A percentile compares a stretch with the other conserved stretches of the same genome.
Conservation (phyloP, 2,329 filamentous ascomycete species). For the Helotiales sp. region DNA sequence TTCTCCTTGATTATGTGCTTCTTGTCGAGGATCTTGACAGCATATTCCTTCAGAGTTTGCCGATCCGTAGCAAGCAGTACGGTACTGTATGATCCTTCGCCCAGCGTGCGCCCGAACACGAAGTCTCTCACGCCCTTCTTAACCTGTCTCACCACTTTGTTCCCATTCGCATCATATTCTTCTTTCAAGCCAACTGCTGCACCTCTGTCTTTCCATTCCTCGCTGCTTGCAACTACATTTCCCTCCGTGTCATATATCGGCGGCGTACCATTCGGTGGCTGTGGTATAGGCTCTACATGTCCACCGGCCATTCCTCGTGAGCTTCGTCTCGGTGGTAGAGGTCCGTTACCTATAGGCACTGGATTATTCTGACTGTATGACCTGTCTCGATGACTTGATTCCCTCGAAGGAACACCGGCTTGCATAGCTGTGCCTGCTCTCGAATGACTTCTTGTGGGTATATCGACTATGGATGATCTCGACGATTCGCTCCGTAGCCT, state of each 20-base stretch:
- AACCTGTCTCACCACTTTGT: constrained; percentile 76
- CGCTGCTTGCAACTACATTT: constrained; percentile 61
- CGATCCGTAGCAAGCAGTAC: constrained; percentile 91
- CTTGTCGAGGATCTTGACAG: constrained; percentile 97
- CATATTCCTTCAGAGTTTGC: constrained; percentile 92
- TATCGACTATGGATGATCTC: constrained; percentile 54
- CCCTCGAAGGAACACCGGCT: constrained; percentile 62
- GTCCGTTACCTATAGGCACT: constrained; percentile 53
- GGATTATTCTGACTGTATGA: constrained; percentile 63
- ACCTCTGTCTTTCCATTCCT: constrained; percentile 95
- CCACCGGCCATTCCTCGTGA: constrained; percentile 70
- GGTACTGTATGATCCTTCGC: constrained; percentile 97
- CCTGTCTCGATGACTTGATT: constrained; percentile 68
- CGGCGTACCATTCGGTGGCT: constrained; percentile 32
- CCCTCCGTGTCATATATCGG: constrained; percentile 56
- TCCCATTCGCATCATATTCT: constrained; percentile 83
- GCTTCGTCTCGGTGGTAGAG: constrained; percentile 71
- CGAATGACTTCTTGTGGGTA: constrained; percentile 61
- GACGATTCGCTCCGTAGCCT: constrained; percentile 60
- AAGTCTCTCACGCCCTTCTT: constrained; percentile 99
- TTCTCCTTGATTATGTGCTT: constrained; percentile 99
- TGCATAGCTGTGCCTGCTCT: constrained; percentile 59
- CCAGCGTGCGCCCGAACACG: constrained; percentile 84
- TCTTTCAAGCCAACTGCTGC: constrained; percentile 82
- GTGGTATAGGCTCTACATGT: constrained; percentile 39